phyloP scores from a whole-genome alignment of 768 basidiomycete species.

The Tricholoma saponaceum region DNA sequence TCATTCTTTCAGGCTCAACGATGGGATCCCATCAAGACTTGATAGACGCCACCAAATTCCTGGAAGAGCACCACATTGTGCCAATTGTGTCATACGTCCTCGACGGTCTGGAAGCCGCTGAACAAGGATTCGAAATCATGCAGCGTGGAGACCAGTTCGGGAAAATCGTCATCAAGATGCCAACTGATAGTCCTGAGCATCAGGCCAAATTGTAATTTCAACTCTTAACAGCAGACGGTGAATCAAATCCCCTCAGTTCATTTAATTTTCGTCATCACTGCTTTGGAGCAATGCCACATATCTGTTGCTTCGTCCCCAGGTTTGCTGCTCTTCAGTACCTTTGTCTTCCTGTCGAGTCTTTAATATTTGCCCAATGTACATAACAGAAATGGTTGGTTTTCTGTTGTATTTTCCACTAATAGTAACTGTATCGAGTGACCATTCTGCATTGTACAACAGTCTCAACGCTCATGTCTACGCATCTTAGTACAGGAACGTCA shows the following conservation, averaged over 20 bases:
- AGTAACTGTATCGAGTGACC: too few relatives aligned
- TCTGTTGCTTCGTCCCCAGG: too few relatives aligned
- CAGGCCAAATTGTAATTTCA: not conserved
- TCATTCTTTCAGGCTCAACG: conserved; percentile 56
- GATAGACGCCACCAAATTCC: conserved; percentile 64
- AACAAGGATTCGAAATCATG: conserved; percentile 69
- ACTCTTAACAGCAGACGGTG: not conserved
- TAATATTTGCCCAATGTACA: too few relatives aligned
- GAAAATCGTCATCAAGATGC: conserved; percentile 62
- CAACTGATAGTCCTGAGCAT: not conserved
- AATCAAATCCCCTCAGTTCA: not conserved
- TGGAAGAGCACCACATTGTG: conserved; percentile 59
- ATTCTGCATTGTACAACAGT: too few relatives aligned
- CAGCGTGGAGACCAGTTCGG: conserved; percentile 68
- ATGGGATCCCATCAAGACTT: conserved; percentile 83
- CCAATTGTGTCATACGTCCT: conserved; percentile 70
- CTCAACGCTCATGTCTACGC: not conserved
- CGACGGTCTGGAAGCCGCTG: conserved; percentile 57
- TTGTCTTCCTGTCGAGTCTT: too few relatives aligned
- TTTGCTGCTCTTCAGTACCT: too few relatives aligned
- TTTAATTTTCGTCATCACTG: too few relatives aligned
- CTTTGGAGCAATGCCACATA: too few relatives aligned
- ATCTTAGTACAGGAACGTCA: not conserved
- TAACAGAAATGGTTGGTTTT: too few relatives aligned
- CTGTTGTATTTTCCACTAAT: too few relatives aligned